Conservation (phyloP, 1,139 yeast genomes). For the Magnusiomyces paraingens region DNA sequence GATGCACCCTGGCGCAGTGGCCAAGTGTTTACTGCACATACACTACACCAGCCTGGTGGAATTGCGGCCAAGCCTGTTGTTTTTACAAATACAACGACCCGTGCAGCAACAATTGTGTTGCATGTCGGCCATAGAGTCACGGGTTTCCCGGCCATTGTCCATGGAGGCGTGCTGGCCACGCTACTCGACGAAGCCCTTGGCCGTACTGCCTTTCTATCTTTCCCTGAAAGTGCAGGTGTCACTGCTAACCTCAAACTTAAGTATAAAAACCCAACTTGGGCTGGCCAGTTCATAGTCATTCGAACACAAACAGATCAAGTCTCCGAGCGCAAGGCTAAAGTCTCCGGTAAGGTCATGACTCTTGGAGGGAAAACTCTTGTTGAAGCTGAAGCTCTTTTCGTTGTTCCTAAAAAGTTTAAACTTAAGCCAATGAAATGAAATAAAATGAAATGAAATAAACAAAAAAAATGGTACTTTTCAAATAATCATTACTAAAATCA, state of each 20-base stretch:
- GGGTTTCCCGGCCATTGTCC: conserved; percentile 83
- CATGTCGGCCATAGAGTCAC: conserved; percentile 76
- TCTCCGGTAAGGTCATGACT: conserved; percentile 41
- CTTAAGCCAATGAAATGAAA: conserved; percentile 12
- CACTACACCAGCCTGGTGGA: conserved; percentile 64
- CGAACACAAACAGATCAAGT: conserved; percentile 41
- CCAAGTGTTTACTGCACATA: conserved; percentile 29
- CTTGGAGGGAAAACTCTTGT: conserved; percentile 38
- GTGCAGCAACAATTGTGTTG: conserved; percentile 58
- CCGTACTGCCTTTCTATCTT: conserved; percentile 45
- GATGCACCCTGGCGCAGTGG: conserved; percentile 2
- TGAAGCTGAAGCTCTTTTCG: conserved; percentile 22
- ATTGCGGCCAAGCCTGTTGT: conserved; percentile 66
- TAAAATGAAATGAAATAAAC: no score
- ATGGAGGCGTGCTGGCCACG: conserved; percentile 87
- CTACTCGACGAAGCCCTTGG: conserved; percentile 70
- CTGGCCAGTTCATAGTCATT: conserved; percentile 70
- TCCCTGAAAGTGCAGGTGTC: conserved; percentile 28
- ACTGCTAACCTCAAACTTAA: conserved; percentile 48
- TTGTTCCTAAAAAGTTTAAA: conserved; percentile 21
- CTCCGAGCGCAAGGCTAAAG: conserved; percentile 31
- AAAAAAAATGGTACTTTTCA: no score
- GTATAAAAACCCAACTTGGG: conserved; percentile 70
- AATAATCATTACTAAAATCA: no score
- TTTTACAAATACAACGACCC: conserved; percentile 49